Percentiles rank a stretch among this genome's conserved stretches.
Conservation (phyloP, 768 basidiomycete genomes). For the Auriscalpium microsporum region DNA sequence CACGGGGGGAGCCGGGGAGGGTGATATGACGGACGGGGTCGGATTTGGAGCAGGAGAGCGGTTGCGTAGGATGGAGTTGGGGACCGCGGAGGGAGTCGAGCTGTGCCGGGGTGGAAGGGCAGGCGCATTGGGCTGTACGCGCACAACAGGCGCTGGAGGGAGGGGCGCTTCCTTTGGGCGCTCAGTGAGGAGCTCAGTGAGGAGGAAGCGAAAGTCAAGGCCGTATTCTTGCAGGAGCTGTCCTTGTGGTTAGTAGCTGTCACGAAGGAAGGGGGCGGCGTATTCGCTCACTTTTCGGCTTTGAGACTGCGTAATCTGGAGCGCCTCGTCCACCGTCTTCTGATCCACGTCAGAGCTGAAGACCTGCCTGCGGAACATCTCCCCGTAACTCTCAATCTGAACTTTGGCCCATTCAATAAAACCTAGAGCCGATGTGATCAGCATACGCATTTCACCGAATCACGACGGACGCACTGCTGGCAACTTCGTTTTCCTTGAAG, state of each 20-base stretch:
- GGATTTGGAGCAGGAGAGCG: conserved; percentile 1
- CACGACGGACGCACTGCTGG: conserved; percentile 59
- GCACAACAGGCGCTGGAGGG: conserved; percentile 7
- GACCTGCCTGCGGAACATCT: conserved; percentile 85
- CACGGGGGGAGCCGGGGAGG: not conserved
- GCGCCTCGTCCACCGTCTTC: conserved; percentile 66
- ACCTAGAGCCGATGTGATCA: conserved; percentile 34
- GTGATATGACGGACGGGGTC: not conserved
- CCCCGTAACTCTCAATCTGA: conserved; percentile 75
- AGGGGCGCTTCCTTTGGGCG: conserved; percentile 30
- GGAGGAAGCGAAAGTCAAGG: conserved; percentile 87
- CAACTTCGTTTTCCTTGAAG: conserved; percentile 91
- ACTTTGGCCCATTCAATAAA: conserved; percentile 92
- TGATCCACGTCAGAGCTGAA: conserved; percentile 74
- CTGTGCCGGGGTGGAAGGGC: not conserved
- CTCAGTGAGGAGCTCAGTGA: conserved; percentile 61
- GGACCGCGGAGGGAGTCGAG: not conserved
- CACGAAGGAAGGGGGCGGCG: not conserved
- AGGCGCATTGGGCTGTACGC: not conserved
- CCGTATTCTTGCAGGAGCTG: conserved; percentile 89
- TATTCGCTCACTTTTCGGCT: conserved; percentile 64
- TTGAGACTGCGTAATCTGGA: conserved; percentile 69
- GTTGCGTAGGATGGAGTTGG: not conserved
- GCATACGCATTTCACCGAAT: not conserved
- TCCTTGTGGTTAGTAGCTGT: not conserved